A percentile compares a stretch with the other conserved stretches of the same genome.
Conservation (phyloP, 2,329 filamentous ascomycete species). For the Xylariaceae sp. region DNA sequence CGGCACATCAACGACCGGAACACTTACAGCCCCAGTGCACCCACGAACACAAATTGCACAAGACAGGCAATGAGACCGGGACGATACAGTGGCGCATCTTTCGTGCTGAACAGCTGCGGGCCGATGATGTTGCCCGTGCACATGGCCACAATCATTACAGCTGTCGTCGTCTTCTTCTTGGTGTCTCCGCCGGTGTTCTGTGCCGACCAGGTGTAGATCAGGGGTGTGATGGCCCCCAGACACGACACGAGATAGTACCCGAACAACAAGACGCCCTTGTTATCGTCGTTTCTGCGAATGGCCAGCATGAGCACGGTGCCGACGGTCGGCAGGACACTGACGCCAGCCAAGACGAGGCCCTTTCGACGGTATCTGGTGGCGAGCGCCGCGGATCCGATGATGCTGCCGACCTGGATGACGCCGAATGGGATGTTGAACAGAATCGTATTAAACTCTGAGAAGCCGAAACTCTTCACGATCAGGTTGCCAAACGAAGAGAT, state of each 20-base stretch:
- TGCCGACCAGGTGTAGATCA: conserved; percentile 54
- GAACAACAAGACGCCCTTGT: conserved; percentile 47
- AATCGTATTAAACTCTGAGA: conserved; percentile 35
- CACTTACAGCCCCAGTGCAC: conserved; percentile 38
- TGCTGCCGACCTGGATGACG: conserved; percentile 32
- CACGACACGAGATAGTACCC: conserved; percentile 46
- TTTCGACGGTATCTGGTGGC: conserved; percentile 41
- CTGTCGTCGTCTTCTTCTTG: conserved; percentile 62
- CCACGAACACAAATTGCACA: conserved; percentile 54
- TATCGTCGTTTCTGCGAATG: conserved; percentile 32
- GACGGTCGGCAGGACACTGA: conserved; percentile 35
- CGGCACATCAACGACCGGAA: conserved; percentile 10
- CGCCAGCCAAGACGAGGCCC: conserved; percentile 38
- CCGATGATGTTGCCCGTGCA: conserved; percentile 63
- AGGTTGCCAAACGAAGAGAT: conserved; percentile 37
- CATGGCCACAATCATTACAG: conserved; percentile 57
- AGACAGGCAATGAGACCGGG: conserved; percentile 58
- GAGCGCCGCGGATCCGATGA: conserved; percentile 36
- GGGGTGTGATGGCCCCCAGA: conserved; percentile 43
- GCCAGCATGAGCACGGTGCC: conserved; percentile 47
- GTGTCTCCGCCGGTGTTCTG: conserved; percentile 63
- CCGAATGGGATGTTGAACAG: conserved; percentile 40
- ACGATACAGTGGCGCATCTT: conserved; percentile 54
- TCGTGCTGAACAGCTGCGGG: conserved; percentile 57
- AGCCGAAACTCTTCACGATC: conserved; percentile 40